phyloP scores from a whole-genome alignment of 2,329 filamentous ascomycete genomes.

The Sphaceloma murrayae region DNA sequence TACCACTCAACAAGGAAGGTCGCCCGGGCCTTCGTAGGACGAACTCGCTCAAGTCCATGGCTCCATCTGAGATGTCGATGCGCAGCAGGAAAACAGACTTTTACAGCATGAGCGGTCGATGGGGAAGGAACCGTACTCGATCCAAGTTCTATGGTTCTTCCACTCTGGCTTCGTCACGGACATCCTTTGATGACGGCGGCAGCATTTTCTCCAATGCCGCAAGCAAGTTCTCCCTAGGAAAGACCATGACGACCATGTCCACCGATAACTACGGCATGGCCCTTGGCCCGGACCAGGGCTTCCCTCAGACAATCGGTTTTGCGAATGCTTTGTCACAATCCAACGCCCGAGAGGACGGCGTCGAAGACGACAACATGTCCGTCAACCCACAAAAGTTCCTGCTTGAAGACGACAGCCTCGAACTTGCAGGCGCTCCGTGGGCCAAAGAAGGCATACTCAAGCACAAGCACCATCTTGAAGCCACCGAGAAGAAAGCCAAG shows the following conservation, averaged over 20 bases:
- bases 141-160: slow-evolving; percentile 66
- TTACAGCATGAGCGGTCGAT: slow-evolving; percentile 56
- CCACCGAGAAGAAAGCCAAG: slow-evolving; percentile 81
- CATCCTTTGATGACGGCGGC: slow-evolving; percentile 82
- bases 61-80: slow-evolving; percentile 62
- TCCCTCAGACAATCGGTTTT: slow-evolving; percentile 94
- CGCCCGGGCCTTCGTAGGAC: slow-evolving; percentile 16
- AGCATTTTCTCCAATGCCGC: slow-evolving; percentile 92
- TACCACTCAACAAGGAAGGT: slow-evolving; percentile 65
- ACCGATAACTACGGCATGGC: slow-evolving; percentile 80
- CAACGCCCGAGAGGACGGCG: slow-evolving; percentile 77
- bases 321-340: slow-evolving; percentile 93
- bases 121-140: slow-evolving; percentile 77
- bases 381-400: slow-evolving; percentile 36
- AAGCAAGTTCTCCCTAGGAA: slow-evolving; percentile 87
- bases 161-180: slow-evolving; percentile 80
- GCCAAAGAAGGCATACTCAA: slow-evolving; percentile 93
- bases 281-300: slow-evolving; percentile 61
- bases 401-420: slow-evolving; percentile 84
- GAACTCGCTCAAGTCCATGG: slow-evolving; percentile 76
- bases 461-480: slow-evolving; percentile 92
- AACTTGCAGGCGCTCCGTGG: slow-evolving; percentile 91
- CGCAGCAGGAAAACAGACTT: slow-evolving; percentile 58
- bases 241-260: slow-evolving; percentile 83
- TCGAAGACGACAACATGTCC: slow-evolving; percentile 31